These are phyloP conservation scores for Lichina pygmaea DNA, from an alignment of 495 filamentous ascomycete genomes.

Conservation along the genomic window DNA sequence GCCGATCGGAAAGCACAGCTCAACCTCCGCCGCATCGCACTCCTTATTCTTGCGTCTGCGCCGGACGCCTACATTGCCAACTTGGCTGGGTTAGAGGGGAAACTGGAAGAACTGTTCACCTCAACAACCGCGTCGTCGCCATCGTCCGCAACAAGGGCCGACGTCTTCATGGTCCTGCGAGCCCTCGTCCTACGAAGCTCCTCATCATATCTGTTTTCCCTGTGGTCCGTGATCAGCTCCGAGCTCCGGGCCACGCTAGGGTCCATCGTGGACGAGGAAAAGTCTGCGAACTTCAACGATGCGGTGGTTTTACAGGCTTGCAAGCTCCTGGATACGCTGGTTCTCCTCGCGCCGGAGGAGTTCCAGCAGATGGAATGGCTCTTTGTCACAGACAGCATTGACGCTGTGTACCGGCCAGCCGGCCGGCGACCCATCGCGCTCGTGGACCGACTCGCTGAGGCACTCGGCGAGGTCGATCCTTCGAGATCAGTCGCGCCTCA, in stretches of 20 bases:
- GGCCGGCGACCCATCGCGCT: slow-evolving; percentile 47
- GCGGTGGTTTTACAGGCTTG: slow-evolving; percentile 61
- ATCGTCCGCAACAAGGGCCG: slow-evolving; percentile 65
- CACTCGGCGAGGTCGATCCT: slow-evolving; percentile 26
- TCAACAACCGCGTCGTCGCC: slow-evolving; percentile 81
- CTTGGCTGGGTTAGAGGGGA: slow-evolving; percentile 46
- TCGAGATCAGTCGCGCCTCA: slow-evolving; percentile 10
- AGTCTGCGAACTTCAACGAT: slow-evolving; percentile 54
- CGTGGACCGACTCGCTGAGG: slow-evolving; percentile 65
- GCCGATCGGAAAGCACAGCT: slow-evolving; percentile 83
- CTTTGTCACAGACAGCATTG: slow-evolving; percentile 88
- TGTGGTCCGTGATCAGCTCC: slow-evolving; percentile 76
- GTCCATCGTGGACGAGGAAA: slow-evolving; percentile 39
- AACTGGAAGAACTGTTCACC: slow-evolving; percentile 57
- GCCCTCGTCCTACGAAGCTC: slow-evolving; percentile 53
- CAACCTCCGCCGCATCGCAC: slow-evolving; percentile 58
- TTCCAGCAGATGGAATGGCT: slow-evolving; percentile 94
- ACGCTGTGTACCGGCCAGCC: slow-evolving; percentile 72
- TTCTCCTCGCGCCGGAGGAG: slow-evolving; percentile 74
- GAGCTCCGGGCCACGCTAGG: slow-evolving; percentile 67
- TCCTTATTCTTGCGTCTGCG: slow-evolving; percentile 45
- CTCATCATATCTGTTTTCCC: slow-evolving; percentile 43
- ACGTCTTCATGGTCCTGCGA: slow-evolving; percentile 71
- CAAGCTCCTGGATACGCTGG: slow-evolving; percentile 65
- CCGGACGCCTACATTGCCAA: slow-evolving; percentile 58